These are phyloP conservation scores for Jaltomata sinuosa DNA, from an alignment of 257 asterid genomes.

Conservation along the genomic window DNA sequence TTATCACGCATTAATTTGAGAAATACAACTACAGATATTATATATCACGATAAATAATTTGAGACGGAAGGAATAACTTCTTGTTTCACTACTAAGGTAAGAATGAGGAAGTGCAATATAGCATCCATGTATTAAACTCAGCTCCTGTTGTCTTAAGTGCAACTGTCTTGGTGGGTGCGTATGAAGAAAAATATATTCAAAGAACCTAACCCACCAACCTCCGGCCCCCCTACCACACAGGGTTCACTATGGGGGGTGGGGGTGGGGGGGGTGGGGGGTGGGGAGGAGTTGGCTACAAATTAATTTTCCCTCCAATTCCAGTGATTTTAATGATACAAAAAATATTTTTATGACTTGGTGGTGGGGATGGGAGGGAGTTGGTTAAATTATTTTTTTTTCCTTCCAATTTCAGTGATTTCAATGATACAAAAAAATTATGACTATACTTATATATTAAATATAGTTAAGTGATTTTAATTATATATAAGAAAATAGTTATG, in stretches of 20 bases:
- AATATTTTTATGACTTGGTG: not conserved
- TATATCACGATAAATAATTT: too few species aligned
- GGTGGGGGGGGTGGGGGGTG: too few species aligned
- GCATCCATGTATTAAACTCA: not conserved
- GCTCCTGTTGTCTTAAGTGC: constrained; percentile 1
- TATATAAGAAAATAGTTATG: not conserved
- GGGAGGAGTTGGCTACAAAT: not conserved
- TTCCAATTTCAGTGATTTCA: not conserved
- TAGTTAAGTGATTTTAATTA: not conserved
- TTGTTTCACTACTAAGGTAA: not conserved
- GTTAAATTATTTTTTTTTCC: not conserved
- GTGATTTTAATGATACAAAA: not conserved
- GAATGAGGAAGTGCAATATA: not conserved
- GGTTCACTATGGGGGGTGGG: not conserved
- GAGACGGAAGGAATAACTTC: too few species aligned
- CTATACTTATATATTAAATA: not conserved
- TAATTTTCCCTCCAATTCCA: not conserved
- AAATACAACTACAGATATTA: too few species aligned
- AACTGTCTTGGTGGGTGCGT: not conserved
- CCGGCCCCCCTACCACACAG: not conserved
- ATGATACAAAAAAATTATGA: not conserved
- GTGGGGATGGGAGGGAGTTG: not conserved
- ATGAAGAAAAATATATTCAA: not conserved
- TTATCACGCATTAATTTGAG: too few species aligned
- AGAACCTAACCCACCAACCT: constrained; percentile 6